Evolutionary conservation across 2,329 filamentous ascomycete genomes (phyloP), one percentile per base, ranked within the genome.

Genomic region (Leptographium galeiforme): DNA sequence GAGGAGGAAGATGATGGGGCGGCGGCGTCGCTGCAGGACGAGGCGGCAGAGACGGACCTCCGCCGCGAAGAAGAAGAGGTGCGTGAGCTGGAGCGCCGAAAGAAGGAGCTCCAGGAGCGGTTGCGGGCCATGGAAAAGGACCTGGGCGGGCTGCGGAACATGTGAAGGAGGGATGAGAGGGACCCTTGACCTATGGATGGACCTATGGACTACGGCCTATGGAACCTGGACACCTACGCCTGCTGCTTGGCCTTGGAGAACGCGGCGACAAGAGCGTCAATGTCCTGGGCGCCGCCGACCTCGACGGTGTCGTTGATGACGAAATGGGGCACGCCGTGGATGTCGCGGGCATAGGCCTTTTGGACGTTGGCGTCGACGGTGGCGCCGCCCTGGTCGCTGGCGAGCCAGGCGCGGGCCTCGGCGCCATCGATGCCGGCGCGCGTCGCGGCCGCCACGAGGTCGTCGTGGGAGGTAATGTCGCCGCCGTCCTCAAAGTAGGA

Each of bases 291-390:
- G 1, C 87, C 87, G 33, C 81, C 76, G 34, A 91, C 66, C 59
- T 82, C 77, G 65, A 81, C 84, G 59, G 71, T 72, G 2, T 73
- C 82, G 61, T 90, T 84, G 57, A 93, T 77, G 13, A 80, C 80
- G 64, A 88, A 90, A 64, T 86, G 79, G 8, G 87, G 87, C 57
- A 93, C 87, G 0, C 85, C 85, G 52, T 68, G 74, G 41, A 90
- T 62, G 11, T 69, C 69, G 61, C 75, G 72, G 10, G 63, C 65
- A 59, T 74, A 73, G 41, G 79, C 75, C 58, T 73, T 68, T 33
- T 67, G 62, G 7, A 79, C 79, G 61, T 82, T 76, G 41, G 60
- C 60, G 62, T 83, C 79, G 30, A 84, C 79, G 60, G 77, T 74
- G 1, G 69, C 66, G 0, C 77, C 79, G 1, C 81, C 82, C 43